Base-by-base conservation (phyloP, 139 green algal genomes). In the Tetraselmis striata region DNA sequence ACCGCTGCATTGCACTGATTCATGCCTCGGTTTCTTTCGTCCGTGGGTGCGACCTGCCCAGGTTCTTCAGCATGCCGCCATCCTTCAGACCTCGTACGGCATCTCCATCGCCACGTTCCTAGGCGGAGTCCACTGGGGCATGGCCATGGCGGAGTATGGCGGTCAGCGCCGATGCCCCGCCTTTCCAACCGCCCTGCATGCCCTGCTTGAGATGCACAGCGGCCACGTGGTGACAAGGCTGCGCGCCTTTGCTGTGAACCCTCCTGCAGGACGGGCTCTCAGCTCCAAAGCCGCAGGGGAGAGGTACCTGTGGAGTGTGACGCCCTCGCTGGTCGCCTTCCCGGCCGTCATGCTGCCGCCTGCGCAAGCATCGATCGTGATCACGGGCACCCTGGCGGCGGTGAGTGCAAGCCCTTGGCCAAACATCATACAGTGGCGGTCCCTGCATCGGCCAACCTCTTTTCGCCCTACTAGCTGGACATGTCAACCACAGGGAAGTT, bases 51-150 rank as follows among this genome's bases (percentile, higher is more conserved):
- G 45, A 5, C 5, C 45, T 5, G 11, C 18, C 45, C 45, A 67
- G 45, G 45, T 67, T 67, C 11, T 67, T 79, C 30, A 76, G 29
- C 24, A 80, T 1, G 27, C 23, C 23, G 77, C 59, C 24, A 75
- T 58, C n/a, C 74, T 90, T 58, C 93, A 97, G 84, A 81, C 93
- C 0, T 86, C 84, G 1, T 97, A 97, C 58, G 95, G 92, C 2
- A 93, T 90, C 1, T 87, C 82, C 23, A 97, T 98, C 31, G 86
- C 94, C 1, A 92, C 91, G 22, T 98, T 98, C 80, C 82, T 98
- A n/a, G 95, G 95, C 24, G 95, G 91, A 1, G 91, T 97, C 25
- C 95, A 98, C 83, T 98, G 95, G 94, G 94, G 93, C n/a, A 31
- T 95, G 1, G 94, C 94, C 30, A 94, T 96, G 90, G 83, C 75